Conservation (phyloP, 2,329 filamentous ascomycete species). For the Ophiosphaerella korrae region DNA sequence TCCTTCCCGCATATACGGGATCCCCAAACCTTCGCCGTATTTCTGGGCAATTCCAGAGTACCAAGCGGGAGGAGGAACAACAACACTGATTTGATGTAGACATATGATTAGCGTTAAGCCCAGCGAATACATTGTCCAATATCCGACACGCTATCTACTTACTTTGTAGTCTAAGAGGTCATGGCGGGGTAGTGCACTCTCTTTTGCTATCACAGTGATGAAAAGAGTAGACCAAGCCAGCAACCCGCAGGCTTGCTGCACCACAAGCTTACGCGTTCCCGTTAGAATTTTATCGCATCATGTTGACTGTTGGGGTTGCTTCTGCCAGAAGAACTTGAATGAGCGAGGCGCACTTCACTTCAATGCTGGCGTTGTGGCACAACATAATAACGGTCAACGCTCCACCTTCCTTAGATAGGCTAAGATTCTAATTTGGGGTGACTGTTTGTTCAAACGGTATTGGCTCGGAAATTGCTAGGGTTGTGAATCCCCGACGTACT, state of each 20-base stretch:
- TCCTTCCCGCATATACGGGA: conserved; percentile 9
- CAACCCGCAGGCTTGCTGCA: conserved; percentile 27
- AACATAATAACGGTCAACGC: conserved; percentile 2
- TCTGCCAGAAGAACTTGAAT: not conserved
- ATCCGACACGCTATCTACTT: conserved; percentile 1
- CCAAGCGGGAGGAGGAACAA: not conserved
- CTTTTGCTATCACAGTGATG: conserved; percentile 18
- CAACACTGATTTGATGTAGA: conserved; percentile 2
- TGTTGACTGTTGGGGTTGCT: not conserved
- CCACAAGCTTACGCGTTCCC: conserved; percentile 37
- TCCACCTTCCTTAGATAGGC: not conserved
- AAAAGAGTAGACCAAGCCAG: conserved; percentile 17
- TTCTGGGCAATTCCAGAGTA: not conserved
- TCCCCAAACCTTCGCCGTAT: conserved; percentile 10
- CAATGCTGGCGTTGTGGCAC: conserved; percentile 17
- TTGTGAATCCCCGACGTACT: conserved; percentile 26
- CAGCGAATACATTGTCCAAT: conserved; percentile 4
- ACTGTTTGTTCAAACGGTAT: not conserved
- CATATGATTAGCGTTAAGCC: conserved; percentile 4
- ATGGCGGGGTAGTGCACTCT: conserved; percentile 9
- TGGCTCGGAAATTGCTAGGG: conserved; percentile 7
- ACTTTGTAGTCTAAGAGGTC: conserved; percentile 2
- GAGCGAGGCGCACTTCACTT: conserved; percentile 1
- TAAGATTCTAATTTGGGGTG: not conserved
- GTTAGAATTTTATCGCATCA: conserved; percentile 5